phyloP scores from a whole-genome alignment of 345 rosid species.

The Physaria fendleri region DNA sequence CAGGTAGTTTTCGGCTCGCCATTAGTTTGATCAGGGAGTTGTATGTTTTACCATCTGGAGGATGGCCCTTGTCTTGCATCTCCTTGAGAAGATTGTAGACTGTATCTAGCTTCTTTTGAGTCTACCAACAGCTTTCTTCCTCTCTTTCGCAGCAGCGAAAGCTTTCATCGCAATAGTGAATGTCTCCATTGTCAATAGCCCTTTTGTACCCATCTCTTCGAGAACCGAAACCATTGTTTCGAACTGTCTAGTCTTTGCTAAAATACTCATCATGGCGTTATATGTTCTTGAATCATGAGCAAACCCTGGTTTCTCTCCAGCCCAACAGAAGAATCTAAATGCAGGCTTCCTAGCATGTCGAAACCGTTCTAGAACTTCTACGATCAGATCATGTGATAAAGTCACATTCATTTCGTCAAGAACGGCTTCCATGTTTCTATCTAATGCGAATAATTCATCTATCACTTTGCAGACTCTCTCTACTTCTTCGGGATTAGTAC shows the following conservation, averaged over 20 bases:
- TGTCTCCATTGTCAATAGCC: slow-evolving; percentile 59
- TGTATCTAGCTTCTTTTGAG: slow-evolving; percentile 53
- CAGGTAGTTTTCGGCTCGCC: slow-evolving; percentile 57
- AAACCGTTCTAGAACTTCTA: slow-evolving; percentile 57
- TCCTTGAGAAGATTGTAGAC: slow-evolving; percentile 63
- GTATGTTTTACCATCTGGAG: slow-evolving; percentile 78
- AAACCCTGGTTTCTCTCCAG: slow-evolving; percentile 50
- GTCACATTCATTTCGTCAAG: slow-evolving; percentile 58
- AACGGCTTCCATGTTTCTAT: slow-evolving; percentile 90
- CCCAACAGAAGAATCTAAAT: slow-evolving; percentile 83
- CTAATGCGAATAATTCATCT: slow-evolving; percentile 69
- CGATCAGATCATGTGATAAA: slow-evolving; percentile 50
- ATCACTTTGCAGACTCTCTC: slow-evolving; percentile 82
- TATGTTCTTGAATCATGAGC: slow-evolving; percentile 71
- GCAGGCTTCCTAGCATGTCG: slow-evolving; percentile 84
- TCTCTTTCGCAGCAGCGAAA: slow-evolving; percentile 86
- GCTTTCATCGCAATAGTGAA: slow-evolving; percentile 66
- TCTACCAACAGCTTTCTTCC: slow-evolving; percentile 76
- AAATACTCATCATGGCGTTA: slow-evolving; percentile 61
- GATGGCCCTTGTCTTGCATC: slow-evolving; percentile 72
- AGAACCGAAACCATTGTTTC: slow-evolving; percentile 83
- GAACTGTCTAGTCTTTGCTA: slow-evolving; percentile 74
- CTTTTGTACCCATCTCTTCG: slow-evolving; percentile 76
- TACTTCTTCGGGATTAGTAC: slow-evolving; percentile 44
- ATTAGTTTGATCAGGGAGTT: slow-evolving; percentile 73